A percentile compares a stretch with the other conserved stretches of the same genome.
Evolutionary conservation across 371 early-diverging fungal species (phyloP).

Genomic region (Saksenaea oblongispora): DNA sequence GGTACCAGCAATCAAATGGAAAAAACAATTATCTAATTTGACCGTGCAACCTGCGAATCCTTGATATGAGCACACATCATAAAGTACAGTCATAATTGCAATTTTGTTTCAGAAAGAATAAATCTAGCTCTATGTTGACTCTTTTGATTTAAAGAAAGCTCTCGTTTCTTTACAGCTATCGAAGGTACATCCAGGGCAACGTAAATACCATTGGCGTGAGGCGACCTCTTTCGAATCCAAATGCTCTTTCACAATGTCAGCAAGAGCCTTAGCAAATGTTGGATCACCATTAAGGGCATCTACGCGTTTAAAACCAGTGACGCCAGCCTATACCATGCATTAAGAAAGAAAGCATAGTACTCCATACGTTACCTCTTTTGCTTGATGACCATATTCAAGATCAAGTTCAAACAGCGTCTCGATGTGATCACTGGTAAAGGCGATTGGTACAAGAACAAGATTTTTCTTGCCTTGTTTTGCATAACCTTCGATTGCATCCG

Average conservation of each 20-base stretch:
- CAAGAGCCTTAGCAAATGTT: slow-evolving; percentile 86
- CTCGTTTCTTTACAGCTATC: slow-evolving; percentile 72
- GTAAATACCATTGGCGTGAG: slow-evolving; percentile 71
- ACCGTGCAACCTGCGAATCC: too few species aligned
- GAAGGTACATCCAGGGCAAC: slow-evolving; percentile 84
- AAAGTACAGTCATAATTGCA: neutral
- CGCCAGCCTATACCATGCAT: slow-evolving; percentile 49
- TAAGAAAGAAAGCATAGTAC: neutral
- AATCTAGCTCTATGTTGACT: neutral
- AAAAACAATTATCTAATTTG: too few species aligned
- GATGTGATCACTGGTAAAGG: slow-evolving; percentile 95
- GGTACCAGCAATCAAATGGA: too few species aligned
- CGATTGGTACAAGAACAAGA: slow-evolving; percentile 87
- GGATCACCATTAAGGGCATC: slow-evolving; percentile 92
- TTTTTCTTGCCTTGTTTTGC: slow-evolving; percentile 79
- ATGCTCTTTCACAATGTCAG: slow-evolving; percentile 83
- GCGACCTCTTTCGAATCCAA: slow-evolving; percentile 55
- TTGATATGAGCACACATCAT: too few species aligned
- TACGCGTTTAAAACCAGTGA: slow-evolving; percentile 82
- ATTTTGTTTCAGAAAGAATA: neutral
- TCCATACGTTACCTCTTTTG: slow-evolving; percentile 62
- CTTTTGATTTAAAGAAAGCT: slow-evolving; percentile 52
- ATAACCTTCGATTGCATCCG: slow-evolving; percentile 75
- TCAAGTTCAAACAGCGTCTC: slow-evolving; percentile 97
- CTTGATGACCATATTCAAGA: slow-evolving; percentile 87